Percentiles rank a stretch among this genome's conserved stretches.
Conservation (phyloP, 352 stramenopile species). For the Pythium dissimile region DNA sequence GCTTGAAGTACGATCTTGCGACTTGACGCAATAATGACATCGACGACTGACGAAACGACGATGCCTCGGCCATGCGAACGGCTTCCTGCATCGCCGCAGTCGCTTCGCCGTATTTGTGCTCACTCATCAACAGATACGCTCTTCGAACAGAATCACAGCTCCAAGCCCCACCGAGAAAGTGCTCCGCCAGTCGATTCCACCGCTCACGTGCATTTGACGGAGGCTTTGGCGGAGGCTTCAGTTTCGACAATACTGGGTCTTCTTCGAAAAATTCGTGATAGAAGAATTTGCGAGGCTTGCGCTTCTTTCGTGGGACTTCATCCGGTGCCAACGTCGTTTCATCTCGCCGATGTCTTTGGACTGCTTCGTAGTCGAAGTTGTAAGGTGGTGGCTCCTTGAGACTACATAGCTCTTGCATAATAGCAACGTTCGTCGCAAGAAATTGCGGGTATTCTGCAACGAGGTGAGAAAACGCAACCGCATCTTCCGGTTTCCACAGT, state of each 20-base stretch:
- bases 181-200: conserved; percentile 38
- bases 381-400: conserved; percentile 28
- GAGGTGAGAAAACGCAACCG: conserved; percentile 27
- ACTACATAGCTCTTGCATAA: conserved; percentile 34
- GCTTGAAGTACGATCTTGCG: conserved; percentile 35
- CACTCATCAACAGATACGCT: conserved; percentile 43
- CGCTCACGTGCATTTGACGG: conserved; percentile 33
- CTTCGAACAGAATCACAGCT: conserved; percentile 34
- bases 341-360: conserved; percentile 23
- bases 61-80: conserved; percentile 23
- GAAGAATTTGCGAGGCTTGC: conserved; percentile 52
- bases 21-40: conserved; percentile 39
- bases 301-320: conserved; percentile 36
- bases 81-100: conserved; percentile 26
- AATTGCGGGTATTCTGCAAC: conserved; percentile 30
- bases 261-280: conserved; percentile 75
- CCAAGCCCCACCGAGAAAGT: conserved; percentile 39
- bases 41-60: conserved; percentile 9
- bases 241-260: conserved; percentile 39
- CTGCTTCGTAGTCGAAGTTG: conserved; percentile 53
- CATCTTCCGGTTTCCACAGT: conserved; percentile 41
- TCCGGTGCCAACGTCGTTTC: conserved; percentile 35
- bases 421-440: conserved; percentile 37
- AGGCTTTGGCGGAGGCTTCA: conserved; percentile 1
- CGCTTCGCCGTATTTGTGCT: conserved; percentile 34